Conservation (phyloP, 192 early-diverging fungal genomes). For the Glomus cerebriforme region DNA sequence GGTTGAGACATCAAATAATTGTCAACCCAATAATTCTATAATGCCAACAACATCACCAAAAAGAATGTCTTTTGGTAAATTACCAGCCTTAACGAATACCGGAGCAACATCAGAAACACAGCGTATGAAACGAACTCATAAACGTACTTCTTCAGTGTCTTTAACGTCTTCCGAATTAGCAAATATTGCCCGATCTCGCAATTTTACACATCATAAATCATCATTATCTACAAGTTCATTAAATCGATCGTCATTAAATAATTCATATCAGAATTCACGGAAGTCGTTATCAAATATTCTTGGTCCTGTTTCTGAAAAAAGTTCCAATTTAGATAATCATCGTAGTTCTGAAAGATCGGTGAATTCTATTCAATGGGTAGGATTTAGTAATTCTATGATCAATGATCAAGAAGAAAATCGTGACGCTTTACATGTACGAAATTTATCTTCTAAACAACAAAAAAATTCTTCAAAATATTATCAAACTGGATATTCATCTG, state of each 20-base stretch:
- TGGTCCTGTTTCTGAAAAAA: neutral
- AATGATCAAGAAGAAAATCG: neutral
- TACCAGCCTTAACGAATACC: neutral
- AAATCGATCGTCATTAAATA: neutral
- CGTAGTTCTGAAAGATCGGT: neutral
- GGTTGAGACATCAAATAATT: neutral
- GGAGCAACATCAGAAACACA: neutral
- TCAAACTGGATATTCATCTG: neutral
- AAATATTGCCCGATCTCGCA: neutral
- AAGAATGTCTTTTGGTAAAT: neutral
- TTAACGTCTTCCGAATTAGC: slow-evolving; percentile 9
- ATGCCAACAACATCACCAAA: neutral
- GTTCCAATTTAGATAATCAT: neutral
- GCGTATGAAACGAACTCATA: slow-evolving; percentile 19
- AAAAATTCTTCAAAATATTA: neutral
- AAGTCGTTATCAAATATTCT: neutral
- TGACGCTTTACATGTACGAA: slow-evolving; percentile 13
- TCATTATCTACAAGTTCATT: neutral
- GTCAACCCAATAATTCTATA: neutral
- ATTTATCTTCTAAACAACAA: neutral
- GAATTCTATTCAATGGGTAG: slow-evolving; percentile 16
- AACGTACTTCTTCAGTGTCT: slow-evolving; percentile 20
- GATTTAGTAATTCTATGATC: neutral
- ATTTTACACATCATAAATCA: neutral
- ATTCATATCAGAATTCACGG: neutral